Evolutionary conservation across 1,284 basidiomycete species (phyloP), one percentile per base, ranked within the genome.

Genomic region (Hymenochaete sp.): DNA sequence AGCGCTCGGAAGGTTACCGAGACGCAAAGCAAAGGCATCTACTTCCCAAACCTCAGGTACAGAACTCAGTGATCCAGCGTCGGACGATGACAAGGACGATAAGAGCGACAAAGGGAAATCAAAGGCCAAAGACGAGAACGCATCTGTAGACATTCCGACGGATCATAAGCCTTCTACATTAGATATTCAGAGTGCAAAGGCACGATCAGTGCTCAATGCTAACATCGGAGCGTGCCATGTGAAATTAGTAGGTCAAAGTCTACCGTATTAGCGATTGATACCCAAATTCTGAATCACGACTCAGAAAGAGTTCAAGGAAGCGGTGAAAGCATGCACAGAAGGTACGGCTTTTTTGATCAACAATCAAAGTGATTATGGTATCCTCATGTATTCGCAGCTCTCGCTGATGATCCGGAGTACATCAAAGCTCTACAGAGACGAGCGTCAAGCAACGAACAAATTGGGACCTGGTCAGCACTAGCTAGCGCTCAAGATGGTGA

Each of bases 361-460:
- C 14, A 18, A 25, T 33, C 33, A 14, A 40, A 21, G 16, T 46
- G 21, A 21, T 29, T 44, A 39, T 31, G 38, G 26, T 47, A 38
- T 45, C 11, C 42, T 32, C 28, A 31, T 28, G 8, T n/a, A n/a
- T n/a, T 22, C 54, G 9, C 16, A 95, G 93, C 95, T 5, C 71
- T 98, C 10, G 62, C 71, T 16, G 88, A 97, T 57, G 85, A 95
- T 55, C 84, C 89, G 3, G 60, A 66, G 10, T 96, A 98, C 59
- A 61, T 84, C 52, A 98, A 97, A 63, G 93, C 85, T 0, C 67
- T 97, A 2, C 88, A 93, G 57, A 72, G 95, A 52, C 79, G 95
- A 13, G 92, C 92, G 1, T 60, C 75, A 18, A 86, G 87, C 1
- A 96, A 93, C 58, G 89, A 93, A 52, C 67, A 72, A 25, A 67